phyloP scores from a whole-genome alignment of 306 rosid genomes.

The Glycine tomentella region DNA sequence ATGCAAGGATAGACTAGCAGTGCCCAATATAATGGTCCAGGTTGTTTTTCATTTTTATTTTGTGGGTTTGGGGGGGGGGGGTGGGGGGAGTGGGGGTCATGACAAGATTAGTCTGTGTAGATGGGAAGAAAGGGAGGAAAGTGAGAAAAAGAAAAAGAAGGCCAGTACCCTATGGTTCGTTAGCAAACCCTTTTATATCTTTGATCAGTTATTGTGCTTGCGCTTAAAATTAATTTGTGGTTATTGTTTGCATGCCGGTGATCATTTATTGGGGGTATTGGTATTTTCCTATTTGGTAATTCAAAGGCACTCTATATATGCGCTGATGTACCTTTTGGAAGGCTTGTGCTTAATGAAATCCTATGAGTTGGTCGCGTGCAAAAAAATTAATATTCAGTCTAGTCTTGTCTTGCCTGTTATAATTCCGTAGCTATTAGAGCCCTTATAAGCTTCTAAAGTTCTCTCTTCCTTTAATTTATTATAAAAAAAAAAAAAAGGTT shows the following conservation, averaged over 20 bases:
- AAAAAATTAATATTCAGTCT: not conserved
- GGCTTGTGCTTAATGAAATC: slow-evolving; percentile 21
- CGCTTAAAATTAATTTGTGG: slow-evolving; percentile 70
- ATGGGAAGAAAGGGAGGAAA: not conserved
- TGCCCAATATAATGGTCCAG: slow-evolving; percentile 44
- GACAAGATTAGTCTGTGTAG: slow-evolving; percentile 50
- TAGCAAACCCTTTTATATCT: slow-evolving; percentile 50
- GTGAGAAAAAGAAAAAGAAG: no score
- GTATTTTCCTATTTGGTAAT: slow-evolving; percentile 32
- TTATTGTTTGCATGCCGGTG: slow-evolving; percentile 62
- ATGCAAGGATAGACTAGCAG: slow-evolving; percentile 76
- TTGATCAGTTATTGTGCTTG: slow-evolving; percentile 74
- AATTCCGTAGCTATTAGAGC: not conserved
- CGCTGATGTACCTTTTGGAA: not conserved
- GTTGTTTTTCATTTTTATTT: not conserved
- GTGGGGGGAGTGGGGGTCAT: slow-evolving; percentile 14
- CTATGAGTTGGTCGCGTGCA: not conserved
- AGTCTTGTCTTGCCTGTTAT: not conserved
- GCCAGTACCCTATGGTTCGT: slow-evolving; percentile 58
- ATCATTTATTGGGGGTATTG: slow-evolving; percentile 55
- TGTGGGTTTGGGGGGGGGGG: no score
- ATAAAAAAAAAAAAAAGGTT: no score
- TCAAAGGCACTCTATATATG: slow-evolving; percentile 45
- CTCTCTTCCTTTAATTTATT: not conserved
- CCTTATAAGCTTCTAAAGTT: not conserved